Base-by-base conservation (phyloP, 225 moss, liverwort and hornwort species). In the Thuidium tamariscinum region DNA sequence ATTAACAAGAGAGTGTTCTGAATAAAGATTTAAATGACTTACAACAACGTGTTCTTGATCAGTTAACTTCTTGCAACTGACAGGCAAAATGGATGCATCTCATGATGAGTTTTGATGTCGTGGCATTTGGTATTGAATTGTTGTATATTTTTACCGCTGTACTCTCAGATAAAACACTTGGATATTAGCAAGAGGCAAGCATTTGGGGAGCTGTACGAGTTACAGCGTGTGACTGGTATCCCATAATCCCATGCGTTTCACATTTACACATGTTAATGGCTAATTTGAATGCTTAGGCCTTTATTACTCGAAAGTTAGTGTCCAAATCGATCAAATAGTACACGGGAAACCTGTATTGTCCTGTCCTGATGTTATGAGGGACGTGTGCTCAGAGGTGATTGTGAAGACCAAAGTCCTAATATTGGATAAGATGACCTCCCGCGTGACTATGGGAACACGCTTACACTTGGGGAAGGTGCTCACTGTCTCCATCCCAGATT, bases 381-480 rank as follows among this genome's bases (percentile, higher is more conserved):
- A 66, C 60, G 65, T 81, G 49, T 91, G 17, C 70, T 80, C 89
- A 94, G 94, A 93, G 90, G 94, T 94, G 77, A 91, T 89, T 64
- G 88, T 90, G 80, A 92, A 93, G 88, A 91, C 86, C 27, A 91
- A 88, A 73, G 86, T 94, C 56, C 57, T 83, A n/a, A 91, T 94
- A 84, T 54, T 94, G 90, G 94, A 94, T 48, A 87, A 89, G 71
- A 87, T 82, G 48, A 74, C 89, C 65, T 86, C 90, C 73, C 91
- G 89, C 81, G 89, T 81, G 61, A 90, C 85, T 77, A 54, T 73
- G 37, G 91, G 91, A 85, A 93, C 94, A 22, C 92, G 92, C 26
- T 64, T 93, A 86, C 90, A 94, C 85, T 79, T 94, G 89, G 94
- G 94, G 64, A 93, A 91, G 94, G 94, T 94, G 74, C 79, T n/a